Conservation (phyloP, 169 alveolate genomes). For the Cryptosporidium andersoni region DNA sequence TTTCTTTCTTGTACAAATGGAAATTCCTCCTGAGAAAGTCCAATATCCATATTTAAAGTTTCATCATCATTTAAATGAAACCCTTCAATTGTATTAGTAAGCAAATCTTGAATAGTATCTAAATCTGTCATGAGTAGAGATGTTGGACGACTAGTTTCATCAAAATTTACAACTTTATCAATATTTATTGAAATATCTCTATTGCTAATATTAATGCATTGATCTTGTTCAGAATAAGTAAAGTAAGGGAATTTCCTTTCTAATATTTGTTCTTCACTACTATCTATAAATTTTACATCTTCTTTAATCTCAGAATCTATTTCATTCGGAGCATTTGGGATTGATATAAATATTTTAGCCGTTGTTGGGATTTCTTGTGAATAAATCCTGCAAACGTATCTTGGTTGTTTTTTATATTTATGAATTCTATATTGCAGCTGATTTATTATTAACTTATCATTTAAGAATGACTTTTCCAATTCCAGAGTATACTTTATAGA, state of each 20-base stretch:
- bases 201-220: background rate
- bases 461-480: constrained; percentile 28
- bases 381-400: constrained; percentile 49
- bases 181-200: background rate
- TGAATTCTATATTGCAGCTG: constrained; percentile 50
- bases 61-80: background rate
- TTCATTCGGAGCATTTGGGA: constrained; percentile 10
- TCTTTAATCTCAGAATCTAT: background rate
- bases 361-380: constrained; percentile 30
- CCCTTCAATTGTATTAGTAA: constrained; percentile 26
- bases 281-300: background rate
- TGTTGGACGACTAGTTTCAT: constrained; percentile 62
- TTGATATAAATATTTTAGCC: constrained; percentile 35
- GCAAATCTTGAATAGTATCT: constrained; percentile 1
- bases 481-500: constrained; percentile 32
- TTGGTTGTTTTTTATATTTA: constrained; percentile 38
- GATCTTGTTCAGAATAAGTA: background rate
- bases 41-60: background rate
- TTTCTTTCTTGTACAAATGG: background rate
- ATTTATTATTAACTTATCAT: constrained; percentile 29
- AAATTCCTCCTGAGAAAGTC: background rate
- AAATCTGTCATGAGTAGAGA: constrained; percentile 34
- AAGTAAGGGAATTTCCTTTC: background rate
- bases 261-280: background rate
- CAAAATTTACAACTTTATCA: constrained; percentile 57